Evolutionary conservation across 495 filamentous ascomycete genomes (phyloP), one percentile per base, ranked within the genome.

Genomic region (Aspergillus nidulans): DNA sequence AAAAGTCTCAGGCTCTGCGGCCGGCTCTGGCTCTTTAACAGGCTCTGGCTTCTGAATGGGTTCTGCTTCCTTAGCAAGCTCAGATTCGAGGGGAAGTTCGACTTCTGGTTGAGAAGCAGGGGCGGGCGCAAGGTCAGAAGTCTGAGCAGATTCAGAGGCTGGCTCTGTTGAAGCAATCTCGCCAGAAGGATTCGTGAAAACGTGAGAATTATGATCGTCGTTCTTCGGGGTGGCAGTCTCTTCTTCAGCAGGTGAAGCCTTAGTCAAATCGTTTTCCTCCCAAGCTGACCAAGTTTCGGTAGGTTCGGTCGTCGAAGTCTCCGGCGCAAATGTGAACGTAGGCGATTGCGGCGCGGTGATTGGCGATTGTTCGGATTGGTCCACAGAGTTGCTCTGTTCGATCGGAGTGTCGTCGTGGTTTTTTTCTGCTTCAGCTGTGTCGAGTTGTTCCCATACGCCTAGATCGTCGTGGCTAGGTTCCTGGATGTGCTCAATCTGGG

Each of bases 271-370:
- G 16, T 49, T 36, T 34, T 56, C 53, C 36, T 49, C 53, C 53
- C 53, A 56, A 13, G 46, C 21, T 15, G 52, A 32, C 52, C 23
- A 40, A 10, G 52, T 6, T 25, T 23, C 43, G 32, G 49, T 36
- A 19, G 46, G 28, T 20, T 52, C 45, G 20, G 47, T 30, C 15
- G 45, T 19, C 28, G 32, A 41, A 7, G 30, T 36, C 20, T 53
- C 53, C 19, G 65, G 57, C 2, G 58, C 57, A 10, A 62, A 65
- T n/a, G 65, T 60, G 48, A 63, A 71, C 44, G 63, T 52, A 47
- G 53, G 62, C 16, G 58, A 57, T 47, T 64, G 62, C 21, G 62
- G 62, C 55, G 58, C 62, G 39, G 62, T 64, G 20, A 64, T 56
- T 44, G 62, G 58, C 28, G 56, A 47, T 57, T 50, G 57, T 41